A percentile compares a stretch with the other conserved stretches of the same genome.
Conservation (phyloP, 352 stramenopile species). For the Saprolegnia parasitica region DNA sequence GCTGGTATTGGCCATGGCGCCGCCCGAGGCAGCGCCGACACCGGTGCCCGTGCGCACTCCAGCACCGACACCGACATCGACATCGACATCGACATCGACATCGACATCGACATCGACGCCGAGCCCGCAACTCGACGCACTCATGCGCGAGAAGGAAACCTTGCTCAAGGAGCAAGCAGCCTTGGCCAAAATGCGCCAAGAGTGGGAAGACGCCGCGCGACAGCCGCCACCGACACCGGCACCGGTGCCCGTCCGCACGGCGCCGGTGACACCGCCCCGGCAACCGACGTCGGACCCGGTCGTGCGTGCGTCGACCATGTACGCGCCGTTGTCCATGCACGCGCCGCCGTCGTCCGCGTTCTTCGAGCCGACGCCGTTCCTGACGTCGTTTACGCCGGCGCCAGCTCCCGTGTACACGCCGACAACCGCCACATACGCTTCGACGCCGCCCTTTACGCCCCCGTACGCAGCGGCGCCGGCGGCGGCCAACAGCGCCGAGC, state of each 20-base stretch:
- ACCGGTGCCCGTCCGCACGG: conserved; percentile 9
- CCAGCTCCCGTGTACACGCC: not conserved
- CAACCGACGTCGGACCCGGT: not conserved
- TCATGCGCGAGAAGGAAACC: conserved; percentile 40
- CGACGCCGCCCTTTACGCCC: conserved; percentile 29
- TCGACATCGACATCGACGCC: not conserved
- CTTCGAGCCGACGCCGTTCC: conserved; percentile 18
- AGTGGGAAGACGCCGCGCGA: conserved; percentile 66
- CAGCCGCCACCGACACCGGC: conserved; percentile 30
- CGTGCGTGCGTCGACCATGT: not conserved
- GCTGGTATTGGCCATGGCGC: conserved; percentile 4
- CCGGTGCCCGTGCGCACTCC: not conserved
- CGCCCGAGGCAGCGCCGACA: not conserved
- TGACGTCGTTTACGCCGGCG: conserved; percentile 18
- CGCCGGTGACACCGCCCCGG: conserved; percentile 8
- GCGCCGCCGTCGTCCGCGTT: conserved; percentile 9
- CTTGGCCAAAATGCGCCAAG: conserved; percentile 47
- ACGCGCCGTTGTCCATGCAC: not conserved
- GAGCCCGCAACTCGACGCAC: not conserved
- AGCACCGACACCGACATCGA: not conserved
- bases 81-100: not conserved
- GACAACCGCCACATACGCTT: conserved; percentile 20
- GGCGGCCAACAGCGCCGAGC: conserved; percentile 28
- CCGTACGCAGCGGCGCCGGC: conserved; percentile 10
- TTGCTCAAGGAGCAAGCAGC: conserved; percentile 72